Conservation (phyloP, 768 basidiomycete genomes). For the Tylopilus sp. region DNA sequence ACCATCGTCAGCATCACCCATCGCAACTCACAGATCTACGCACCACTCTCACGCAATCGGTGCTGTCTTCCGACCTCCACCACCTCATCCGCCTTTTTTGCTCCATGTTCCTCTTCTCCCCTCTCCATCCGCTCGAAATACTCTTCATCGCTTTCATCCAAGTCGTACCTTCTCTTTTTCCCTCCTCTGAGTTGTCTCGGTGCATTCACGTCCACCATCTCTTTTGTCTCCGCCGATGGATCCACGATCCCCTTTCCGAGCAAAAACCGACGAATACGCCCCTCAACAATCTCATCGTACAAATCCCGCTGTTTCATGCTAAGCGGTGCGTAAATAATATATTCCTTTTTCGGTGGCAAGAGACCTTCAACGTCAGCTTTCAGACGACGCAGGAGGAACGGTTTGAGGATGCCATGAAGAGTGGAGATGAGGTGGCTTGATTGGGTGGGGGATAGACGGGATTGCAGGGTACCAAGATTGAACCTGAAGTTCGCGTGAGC, state of each 20-base stretch:
- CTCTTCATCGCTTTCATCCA: constrained; percentile 58
- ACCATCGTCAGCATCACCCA: constrained; percentile 1
- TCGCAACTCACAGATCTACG: constrained; percentile 20
- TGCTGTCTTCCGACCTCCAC: constrained; percentile 55
- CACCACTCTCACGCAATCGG: constrained; percentile 58
- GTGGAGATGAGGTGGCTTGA: constrained; percentile 68
- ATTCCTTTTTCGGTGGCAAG: constrained; percentile 91
- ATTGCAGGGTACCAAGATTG: constrained; percentile 63
- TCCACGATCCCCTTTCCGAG: constrained; percentile 34
- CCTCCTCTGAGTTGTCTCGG: constrained; percentile 35
- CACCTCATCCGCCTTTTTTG: constrained; percentile 42
- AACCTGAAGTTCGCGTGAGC: constrained; percentile 45
- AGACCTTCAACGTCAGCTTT: constrained; percentile 81
- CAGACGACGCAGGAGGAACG: constrained; percentile 88
- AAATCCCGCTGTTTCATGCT: constrained; percentile 79
- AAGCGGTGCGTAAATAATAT: constrained; percentile 88
- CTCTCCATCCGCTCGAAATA: constrained; percentile 62
- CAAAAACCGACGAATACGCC: constrained; percentile 66
- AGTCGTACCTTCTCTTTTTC: constrained; percentile 46
- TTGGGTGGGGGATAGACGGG: constrained; percentile 52
- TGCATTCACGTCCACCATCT: constrained; percentile 29
- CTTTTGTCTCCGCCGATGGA: constrained; percentile 12
- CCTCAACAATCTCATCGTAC: constrained; percentile 75
- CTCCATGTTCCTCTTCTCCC: constrained; percentile 34
- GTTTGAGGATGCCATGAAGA: constrained; percentile 89